phyloP scores from a whole-genome alignment of 2,329 filamentous ascomycete species.

The Ceratocystis ficicola region DNA sequence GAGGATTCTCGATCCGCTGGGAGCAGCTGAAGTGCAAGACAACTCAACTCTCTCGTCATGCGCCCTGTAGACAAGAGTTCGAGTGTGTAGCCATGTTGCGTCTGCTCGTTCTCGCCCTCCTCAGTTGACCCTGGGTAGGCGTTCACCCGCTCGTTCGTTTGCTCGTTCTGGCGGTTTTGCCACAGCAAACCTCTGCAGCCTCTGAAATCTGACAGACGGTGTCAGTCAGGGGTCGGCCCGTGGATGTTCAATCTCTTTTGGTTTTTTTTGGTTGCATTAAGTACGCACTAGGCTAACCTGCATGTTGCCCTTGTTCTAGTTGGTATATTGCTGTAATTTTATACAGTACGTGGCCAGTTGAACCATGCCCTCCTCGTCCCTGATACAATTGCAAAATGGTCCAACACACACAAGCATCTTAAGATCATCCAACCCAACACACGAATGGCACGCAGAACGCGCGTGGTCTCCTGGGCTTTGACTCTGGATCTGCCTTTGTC shows the following conservation, averaged over 20 bases:
- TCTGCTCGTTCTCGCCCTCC: too few species aligned
- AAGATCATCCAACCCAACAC: not conserved
- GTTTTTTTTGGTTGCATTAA: not conserved
- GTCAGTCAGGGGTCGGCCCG: constrained; percentile 5
- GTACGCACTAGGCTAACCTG: not conserved
- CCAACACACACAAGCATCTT: too few species aligned
- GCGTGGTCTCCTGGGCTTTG: not conserved
- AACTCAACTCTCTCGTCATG: not conserved
- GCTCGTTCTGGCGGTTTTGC: not conserved
- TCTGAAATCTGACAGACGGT: not conserved
- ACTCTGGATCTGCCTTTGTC: not conserved
- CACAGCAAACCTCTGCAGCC: not conserved
- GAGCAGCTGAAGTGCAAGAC: not conserved
- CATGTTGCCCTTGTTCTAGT: not conserved
- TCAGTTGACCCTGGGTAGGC: not conserved
- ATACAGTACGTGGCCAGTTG: too few species aligned
- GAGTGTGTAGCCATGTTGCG: not conserved
- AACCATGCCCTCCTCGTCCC: too few species aligned
- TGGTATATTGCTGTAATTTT: too few species aligned
- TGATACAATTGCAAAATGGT: too few species aligned
- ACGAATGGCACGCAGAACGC: not conserved
- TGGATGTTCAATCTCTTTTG: not conserved
- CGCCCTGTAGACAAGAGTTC: not conserved
- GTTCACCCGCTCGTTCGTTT: not conserved
- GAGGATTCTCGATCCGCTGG: not conserved